A percentile compares a stretch with the other conserved stretches of the same genome.
Conservation (phyloP, 2,329 filamentous ascomycete genomes). For the Aspergillus sp. region DNA sequence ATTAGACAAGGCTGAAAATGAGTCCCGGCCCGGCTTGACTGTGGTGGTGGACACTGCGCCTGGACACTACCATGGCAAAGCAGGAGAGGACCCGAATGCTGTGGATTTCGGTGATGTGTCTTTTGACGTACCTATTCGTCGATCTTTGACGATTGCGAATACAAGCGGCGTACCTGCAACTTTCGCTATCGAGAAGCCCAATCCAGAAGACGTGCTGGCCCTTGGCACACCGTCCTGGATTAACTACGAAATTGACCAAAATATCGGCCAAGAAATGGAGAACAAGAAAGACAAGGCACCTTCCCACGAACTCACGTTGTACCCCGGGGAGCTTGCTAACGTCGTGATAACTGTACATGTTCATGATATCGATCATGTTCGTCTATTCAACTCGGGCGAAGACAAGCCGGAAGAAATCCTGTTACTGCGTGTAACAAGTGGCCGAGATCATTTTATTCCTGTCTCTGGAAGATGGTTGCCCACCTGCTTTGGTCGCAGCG, state of each 20-base stretch:
- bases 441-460: conserved; percentile 87
- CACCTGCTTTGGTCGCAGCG: conserved; percentile 74
- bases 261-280: conserved; percentile 34
- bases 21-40: conserved; percentile 75
- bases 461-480: conserved; percentile 73
- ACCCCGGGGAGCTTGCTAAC: conserved; percentile 77
- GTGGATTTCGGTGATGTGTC: conserved; percentile 75
- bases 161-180: conserved; percentile 77
- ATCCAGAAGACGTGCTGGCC: conserved; percentile 39
- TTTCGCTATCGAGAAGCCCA: conserved; percentile 72
- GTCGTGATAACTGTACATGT: conserved; percentile 66
- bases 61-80: conserved; percentile 26
- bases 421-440: conserved; percentile 75
- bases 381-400: conserved; percentile 65
- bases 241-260: conserved; percentile 58
- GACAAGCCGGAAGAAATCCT: conserved; percentile 75
- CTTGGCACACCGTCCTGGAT: conserved; percentile 62
- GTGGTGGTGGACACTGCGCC: conserved; percentile 66
- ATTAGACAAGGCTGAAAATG: conserved; percentile 86
- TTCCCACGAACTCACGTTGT: conserved; percentile 58
- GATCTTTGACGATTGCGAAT: conserved; percentile 80
- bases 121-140: conserved; percentile 62
- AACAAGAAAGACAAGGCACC: conserved; percentile 20
- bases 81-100: conserved; percentile 43
- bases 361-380: conserved; percentile 58